Evolutionary conservation across 1,284 basidiomycete genomes (phyloP).

Genomic region (Cutaneotrichosporon arboriforme): DNA sequence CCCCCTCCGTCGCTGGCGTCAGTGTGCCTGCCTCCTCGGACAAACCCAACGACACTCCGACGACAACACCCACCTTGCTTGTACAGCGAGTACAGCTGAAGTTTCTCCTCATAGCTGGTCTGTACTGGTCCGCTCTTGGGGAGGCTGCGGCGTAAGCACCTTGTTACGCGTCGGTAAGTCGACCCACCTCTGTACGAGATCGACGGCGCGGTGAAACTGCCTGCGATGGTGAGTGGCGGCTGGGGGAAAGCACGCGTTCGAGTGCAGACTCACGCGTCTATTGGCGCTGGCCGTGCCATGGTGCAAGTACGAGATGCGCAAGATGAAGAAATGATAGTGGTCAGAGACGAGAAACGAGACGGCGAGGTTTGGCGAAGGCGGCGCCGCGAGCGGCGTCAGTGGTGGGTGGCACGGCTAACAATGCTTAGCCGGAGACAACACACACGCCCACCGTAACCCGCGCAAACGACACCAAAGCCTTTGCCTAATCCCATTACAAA

Average conservation of each 20-base stretch:
- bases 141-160: slow-evolving; percentile 49
- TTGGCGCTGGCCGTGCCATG: slow-evolving; percentile 13
- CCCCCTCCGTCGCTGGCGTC: slow-evolving; percentile 41
- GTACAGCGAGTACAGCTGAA: slow-evolving; percentile 90
- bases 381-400: neutral
- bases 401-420: no score
- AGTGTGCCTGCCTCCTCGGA: neutral
- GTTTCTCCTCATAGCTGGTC: slow-evolving; percentile 93
- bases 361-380: neutral
- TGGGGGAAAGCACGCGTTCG: neutral
- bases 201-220: slow-evolving; percentile 88
- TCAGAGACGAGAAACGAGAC: neutral
- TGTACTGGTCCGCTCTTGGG: slow-evolving; percentile 94
- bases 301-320: neutral
- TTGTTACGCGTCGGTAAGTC: neutral
- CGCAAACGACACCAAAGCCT: no score
- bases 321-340: neutral
- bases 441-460: neutral
- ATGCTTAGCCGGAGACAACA: neutral
- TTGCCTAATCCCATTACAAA: no score
- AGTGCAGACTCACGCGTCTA: slow-evolving; percentile 27
- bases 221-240: slow-evolving; percentile 27
- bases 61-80: slow-evolving; percentile 67
- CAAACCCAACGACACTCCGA: neutral
- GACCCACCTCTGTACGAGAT: slow-evolving; percentile 68